Evolutionary conservation across 495 filamentous ascomycete species (phyloP).

Genomic region (Jackrogersella multiformis): DNA sequence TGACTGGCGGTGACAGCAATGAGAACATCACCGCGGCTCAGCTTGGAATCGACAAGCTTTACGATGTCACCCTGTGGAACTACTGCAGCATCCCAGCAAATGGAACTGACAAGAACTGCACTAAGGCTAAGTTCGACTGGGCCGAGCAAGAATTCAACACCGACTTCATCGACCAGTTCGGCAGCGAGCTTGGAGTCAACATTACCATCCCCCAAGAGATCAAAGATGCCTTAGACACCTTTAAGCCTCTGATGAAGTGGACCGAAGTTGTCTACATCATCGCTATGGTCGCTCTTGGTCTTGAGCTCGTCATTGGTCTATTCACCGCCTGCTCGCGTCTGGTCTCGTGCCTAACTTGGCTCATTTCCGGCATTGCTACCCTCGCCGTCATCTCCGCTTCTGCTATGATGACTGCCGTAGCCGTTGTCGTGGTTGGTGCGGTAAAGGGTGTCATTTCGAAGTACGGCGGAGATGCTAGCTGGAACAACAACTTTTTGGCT

Average conservation of each 20-base stretch:
- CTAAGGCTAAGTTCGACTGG: constrained; percentile 78
- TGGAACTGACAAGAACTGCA: constrained; percentile 62
- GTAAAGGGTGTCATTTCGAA: constrained; percentile 69
- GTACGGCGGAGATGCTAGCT: constrained; percentile 70
- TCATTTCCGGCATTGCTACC: constrained; percentile 62
- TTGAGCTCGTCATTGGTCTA: constrained; percentile 82
- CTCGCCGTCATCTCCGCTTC: constrained; percentile 69
- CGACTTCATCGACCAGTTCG: constrained; percentile 57
- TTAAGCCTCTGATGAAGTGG: constrained; percentile 78
- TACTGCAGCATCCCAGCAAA: constrained; percentile 73
- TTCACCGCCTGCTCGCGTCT: constrained; percentile 66
- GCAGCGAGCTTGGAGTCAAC: constrained; percentile 48
- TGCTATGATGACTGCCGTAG: constrained; percentile 67
- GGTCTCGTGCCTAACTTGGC: constrained; percentile 60
- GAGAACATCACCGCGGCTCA: constrained; percentile 61
- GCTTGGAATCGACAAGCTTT: constrained; percentile 75
- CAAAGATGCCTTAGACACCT: constrained; percentile 71
- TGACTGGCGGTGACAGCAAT: constrained; percentile 18
- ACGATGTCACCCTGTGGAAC: constrained; percentile 84
- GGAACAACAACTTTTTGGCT: constrained; percentile 74
- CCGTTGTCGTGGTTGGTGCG: constrained; percentile 71
- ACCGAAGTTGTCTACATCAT: constrained; percentile 80
- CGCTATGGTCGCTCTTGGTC: constrained; percentile 71
- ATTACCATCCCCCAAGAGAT: constrained; percentile 69
- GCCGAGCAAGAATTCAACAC: constrained; percentile 69